Evolutionary conservation across 768 basidiomycete species (phyloP).

Genomic region (Symmetrospora coprosmae): DNA sequence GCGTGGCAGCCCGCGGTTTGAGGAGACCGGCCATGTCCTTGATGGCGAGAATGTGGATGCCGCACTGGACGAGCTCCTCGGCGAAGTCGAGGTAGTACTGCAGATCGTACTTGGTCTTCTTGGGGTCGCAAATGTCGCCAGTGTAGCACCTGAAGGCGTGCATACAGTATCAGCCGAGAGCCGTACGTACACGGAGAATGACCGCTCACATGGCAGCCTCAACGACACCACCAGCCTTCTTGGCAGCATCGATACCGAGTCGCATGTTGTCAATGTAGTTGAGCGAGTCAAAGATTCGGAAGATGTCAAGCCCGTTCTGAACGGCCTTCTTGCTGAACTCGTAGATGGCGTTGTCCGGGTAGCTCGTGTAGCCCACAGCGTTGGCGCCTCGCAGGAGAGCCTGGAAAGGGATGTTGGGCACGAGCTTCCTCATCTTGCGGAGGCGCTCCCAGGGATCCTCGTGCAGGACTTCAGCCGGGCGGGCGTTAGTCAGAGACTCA

Average conservation of each 20-base stretch:
- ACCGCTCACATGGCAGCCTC: slow-evolving; percentile 48
- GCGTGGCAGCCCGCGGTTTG: slow-evolving; percentile 80
- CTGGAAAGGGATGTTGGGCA: slow-evolving; percentile 97
- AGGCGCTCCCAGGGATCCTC: slow-evolving; percentile 99
- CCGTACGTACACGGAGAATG: no score
- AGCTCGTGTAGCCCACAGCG: slow-evolving; percentile 96
- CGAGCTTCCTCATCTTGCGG: slow-evolving; percentile 79
- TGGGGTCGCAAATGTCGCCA: slow-evolving; percentile 86
- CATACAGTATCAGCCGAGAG: no score
- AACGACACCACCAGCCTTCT: slow-evolving; percentile 96
- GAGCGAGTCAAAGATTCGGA: slow-evolving; percentile 96
- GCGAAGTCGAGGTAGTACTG: slow-evolving; percentile 95
- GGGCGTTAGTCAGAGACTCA: background rate
- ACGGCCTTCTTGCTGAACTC: slow-evolving; percentile 97
- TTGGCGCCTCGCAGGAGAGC: slow-evolving; percentile 97
- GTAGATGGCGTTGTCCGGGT: slow-evolving; percentile 98
- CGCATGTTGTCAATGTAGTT: slow-evolving; percentile 99
- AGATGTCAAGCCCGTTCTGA: slow-evolving; percentile 98
- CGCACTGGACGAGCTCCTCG: slow-evolving; percentile 53
- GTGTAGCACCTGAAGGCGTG: slow-evolving; percentile 58
- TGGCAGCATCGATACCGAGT: slow-evolving; percentile 96
- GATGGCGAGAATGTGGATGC: slow-evolving; percentile 90
- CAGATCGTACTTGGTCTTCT: slow-evolving; percentile 91
- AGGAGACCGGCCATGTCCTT: slow-evolving; percentile 91
- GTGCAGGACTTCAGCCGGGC: slow-evolving; percentile 98